Evolutionary conservation across 2,329 filamentous ascomycete species (phyloP), one percentile per base, ranked within the genome.

Genomic region (Cercospora zeina): DNA sequence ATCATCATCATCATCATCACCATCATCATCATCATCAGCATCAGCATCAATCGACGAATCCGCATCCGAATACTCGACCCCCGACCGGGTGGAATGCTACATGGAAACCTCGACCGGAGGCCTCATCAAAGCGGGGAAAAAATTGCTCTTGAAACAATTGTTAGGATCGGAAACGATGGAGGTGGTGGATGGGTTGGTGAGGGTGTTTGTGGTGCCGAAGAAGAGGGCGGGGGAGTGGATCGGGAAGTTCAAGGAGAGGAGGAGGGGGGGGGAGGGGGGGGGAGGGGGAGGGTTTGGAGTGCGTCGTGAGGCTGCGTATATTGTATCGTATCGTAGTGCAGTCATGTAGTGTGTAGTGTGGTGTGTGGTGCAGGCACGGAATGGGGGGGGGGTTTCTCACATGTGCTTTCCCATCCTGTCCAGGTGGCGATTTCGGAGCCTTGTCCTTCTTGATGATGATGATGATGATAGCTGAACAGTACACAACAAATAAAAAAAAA

Each of bases 81-180:
- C 82, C 1, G 80, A 81, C 0, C 80, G 77, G 0, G 90, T 96
- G 4, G 92, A 96, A 69, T 95, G 91, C 71, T 97, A 91, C 76
- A 89, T 96, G 81, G 92, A 97, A 80, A 97, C 92, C 0, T 77
- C 78, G 3, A 80, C 81, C 0, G 92, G 92, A 0, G 92, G 93
- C 0, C 76, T 99, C 70, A 85, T 96, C 71, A 97, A 96, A 79
- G 87, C 93, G 21, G 93, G 95, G 53, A 93, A 90, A 83, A 95
- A 93, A 73, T 82, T 95, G 66, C 81, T 85, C 19, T 75, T 97
- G 68, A 76, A 91, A 55, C 90, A 91, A 79, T 84, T 93, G 31
- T 77, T 97, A 65, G 81, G 81, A 8, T 85, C 85, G 24, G 91
- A 90, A 6, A 92, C 89, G 72, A 86, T 96, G 6, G 93, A 96